Evolutionary conservation across 176 grass and related monocot species (phyloP), one percentile per base, ranked within the genome.

Genomic region (Coix lacrymajobi): DNA sequence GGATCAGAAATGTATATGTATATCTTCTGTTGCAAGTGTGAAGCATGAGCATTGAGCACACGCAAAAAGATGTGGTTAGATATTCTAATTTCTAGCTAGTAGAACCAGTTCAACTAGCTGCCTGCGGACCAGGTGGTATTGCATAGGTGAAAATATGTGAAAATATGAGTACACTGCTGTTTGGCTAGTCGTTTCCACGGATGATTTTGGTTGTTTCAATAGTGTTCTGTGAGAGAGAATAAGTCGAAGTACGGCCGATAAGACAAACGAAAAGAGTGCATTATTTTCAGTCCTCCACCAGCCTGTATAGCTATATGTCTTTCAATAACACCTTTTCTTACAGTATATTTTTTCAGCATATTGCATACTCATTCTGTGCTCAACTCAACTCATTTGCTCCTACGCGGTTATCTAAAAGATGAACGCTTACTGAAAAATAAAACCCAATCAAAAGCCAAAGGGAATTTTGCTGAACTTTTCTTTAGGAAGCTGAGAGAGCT

Each of bases 11-110:
- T 25, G 22, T 40, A 67, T n/a, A 15, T 36, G 44, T 39, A n/a
- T 38, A 56, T 75, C 61, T 79, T 88, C 29, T 49, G 38, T 75
- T 61, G 75, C 57, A 66, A 79, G 44, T 70, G 44, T 51, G 5
- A 29, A 57, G 69, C 60, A 80, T 62, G 58, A 62, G 11, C 25
- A 29, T 62, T 75, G 69, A 75, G 60, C 57, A 51, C 22, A 29
- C 43, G 39, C 58, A 19, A 22, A 58, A 79, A 80, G 51, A 31
- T n/a, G 24, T 66, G 40, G n/a, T n/a, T n/a, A n/a, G n/a, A n/a
- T n/a, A n/a, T n/a, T n/a, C n/a, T n/a, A n/a, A n/a, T n/a, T 8
- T 25, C 24, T 46, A 12, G n/a, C 56, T 12, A 43, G 40, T 44
- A 57, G 28, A 69, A n/a, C 26, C 14, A 36, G 62, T 22, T 75